phyloP scores from a whole-genome alignment of 306 rosid species.

The Begonia peltatifolia region DNA sequence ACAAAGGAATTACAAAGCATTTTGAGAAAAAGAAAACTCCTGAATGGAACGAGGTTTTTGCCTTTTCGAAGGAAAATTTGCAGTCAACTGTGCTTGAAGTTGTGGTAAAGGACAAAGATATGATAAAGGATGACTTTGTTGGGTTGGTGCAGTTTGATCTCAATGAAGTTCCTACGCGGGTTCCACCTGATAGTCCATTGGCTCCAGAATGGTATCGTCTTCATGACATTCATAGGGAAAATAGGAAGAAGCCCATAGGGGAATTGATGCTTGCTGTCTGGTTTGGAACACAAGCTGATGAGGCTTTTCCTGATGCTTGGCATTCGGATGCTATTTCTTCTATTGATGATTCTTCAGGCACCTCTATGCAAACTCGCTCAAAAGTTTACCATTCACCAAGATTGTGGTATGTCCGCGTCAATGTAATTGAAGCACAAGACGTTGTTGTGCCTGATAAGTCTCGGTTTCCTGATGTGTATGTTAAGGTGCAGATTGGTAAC shows the following conservation, averaged over 20 bases:
- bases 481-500: constrained; percentile 62
- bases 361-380: constrained; percentile 40
- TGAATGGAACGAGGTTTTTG: constrained; percentile 88
- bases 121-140: constrained; percentile 52
- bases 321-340: constrained; percentile 80
- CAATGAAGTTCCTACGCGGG: constrained; percentile 50
- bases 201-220: constrained; percentile 92
- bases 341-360: constrained; percentile 23
- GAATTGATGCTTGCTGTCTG: constrained; percentile 97
- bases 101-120: constrained; percentile 61
- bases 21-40: constrained; percentile 63
- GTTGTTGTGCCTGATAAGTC: constrained; percentile 52
- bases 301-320: constrained; percentile 95
- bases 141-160: constrained; percentile 55
- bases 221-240: constrained; percentile 43
- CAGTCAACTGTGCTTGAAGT: constrained; percentile 51
- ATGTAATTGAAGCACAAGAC: constrained; percentile 79
- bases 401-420: constrained; percentile 69
- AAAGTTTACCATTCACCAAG: constrained; percentile 84
- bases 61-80: constrained; percentile 46
- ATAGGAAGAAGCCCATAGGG: constrained; percentile 26
- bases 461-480: constrained; percentile 45
- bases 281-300: constrained; percentile 96
- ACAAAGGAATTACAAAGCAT: constrained; percentile 49
- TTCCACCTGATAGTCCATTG: constrained; percentile 91